Conservation (phyloP, 371 early-diverging fungal genomes). For the Apophysomyces elegans region DNA sequence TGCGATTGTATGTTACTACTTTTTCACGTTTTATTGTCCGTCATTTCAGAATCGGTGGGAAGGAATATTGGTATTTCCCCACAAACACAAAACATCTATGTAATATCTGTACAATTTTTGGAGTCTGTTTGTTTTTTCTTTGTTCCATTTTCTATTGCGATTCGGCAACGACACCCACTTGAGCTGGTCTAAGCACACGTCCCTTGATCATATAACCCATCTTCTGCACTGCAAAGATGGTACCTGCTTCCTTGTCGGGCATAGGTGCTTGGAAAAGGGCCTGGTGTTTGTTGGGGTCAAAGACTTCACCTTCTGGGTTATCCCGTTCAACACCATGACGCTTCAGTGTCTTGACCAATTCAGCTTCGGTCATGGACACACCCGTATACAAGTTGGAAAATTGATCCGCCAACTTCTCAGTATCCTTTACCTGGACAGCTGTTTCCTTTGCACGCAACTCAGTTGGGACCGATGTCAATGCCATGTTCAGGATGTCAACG, state of each 20-base stretch:
- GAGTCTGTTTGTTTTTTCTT: not conserved
- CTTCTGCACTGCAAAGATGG: constrained; percentile 89
- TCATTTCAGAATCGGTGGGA: too few relatives aligned
- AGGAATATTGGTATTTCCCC: too few relatives aligned
- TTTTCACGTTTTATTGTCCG: too few relatives aligned
- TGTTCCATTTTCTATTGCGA: constrained; percentile 19
- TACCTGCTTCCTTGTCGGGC: constrained; percentile 87
- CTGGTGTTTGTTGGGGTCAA: constrained; percentile 94
- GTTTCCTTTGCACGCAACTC: constrained; percentile 40
- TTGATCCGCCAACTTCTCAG: constrained; percentile 62
- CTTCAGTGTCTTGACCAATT: constrained; percentile 86
- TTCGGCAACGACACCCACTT: constrained; percentile 93
- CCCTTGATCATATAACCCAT: constrained; percentile 90
- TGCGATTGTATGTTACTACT: too few relatives aligned
- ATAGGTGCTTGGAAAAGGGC: constrained; percentile 94
- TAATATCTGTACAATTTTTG: not conserved
- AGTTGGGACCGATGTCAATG: constrained; percentile 79
- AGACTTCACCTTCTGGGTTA: constrained; percentile 82
- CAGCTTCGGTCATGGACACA: constrained; percentile 87
- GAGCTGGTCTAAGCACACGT: constrained; percentile 93
- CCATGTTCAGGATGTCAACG: constrained; percentile 90
- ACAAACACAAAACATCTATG: too few relatives aligned
- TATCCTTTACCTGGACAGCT: constrained; percentile 44
- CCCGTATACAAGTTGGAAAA: constrained; percentile 85
- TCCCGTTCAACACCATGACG: constrained; percentile 90